phyloP scores from a whole-genome alignment of 176 grass and related monocot species.

The Thinopyrum elongatum region DNA sequence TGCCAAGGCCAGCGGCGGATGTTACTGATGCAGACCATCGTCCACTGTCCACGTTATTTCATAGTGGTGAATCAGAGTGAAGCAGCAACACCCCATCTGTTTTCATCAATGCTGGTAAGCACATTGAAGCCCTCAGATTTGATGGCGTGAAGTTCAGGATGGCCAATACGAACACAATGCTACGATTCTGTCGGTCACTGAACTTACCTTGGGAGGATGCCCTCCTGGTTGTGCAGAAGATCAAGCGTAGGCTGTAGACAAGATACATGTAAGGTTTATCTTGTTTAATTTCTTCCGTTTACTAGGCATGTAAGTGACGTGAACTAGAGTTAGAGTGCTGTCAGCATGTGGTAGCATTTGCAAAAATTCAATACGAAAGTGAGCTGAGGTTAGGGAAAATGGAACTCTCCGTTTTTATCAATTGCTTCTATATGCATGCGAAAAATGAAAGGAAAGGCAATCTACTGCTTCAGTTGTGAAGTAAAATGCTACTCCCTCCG shows the following conservation, averaged over 20 bases:
- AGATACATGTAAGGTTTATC: neutral
- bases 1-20: neutral
- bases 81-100: neutral
- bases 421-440: neutral
- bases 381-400: slow-evolving; percentile 4
- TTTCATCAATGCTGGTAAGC: neutral
- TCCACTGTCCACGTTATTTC: neutral
- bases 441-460: no score
- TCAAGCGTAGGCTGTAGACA: neutral
- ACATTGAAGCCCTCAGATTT: neutral
- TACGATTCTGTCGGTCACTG: no score
- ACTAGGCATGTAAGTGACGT: neutral
- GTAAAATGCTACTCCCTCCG: no score
- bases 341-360: neutral
- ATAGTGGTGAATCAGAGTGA: neutral
- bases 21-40: neutral
- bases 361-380: neutral
- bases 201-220: neutral
- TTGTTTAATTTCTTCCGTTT: neutral
- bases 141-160: neutral
- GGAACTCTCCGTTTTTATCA: neutral
- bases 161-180: neutral
- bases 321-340: neutral
- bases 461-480: no score
- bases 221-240: neutral